phyloP scores from a whole-genome alignment of 345 rosid species.

The Lumnitzera littorea region DNA sequence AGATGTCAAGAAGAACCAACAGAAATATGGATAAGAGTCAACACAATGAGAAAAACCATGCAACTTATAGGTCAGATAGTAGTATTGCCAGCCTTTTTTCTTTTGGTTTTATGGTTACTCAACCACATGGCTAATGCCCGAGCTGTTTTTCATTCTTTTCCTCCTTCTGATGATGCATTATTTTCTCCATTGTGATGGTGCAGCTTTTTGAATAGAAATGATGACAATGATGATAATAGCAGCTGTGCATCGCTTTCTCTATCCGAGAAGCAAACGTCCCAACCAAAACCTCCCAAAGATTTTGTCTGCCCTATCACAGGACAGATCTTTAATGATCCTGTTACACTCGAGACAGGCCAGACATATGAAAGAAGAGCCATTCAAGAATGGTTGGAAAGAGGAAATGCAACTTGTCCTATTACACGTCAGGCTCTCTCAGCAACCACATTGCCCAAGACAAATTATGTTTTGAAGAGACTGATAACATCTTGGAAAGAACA shows the following conservation, averaged over 20 bases:
- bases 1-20: slow-evolving; percentile 17
- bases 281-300: slow-evolving; percentile 53
- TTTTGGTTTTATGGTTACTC: neutral
- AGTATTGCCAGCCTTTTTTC: slow-evolving; percentile 1
- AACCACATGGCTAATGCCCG: neutral
- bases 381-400: slow-evolving; percentile 60
- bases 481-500: slow-evolving; percentile 64
- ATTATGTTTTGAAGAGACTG: slow-evolving; percentile 56
- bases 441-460: slow-evolving; percentile 48
- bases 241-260: slow-evolving; percentile 35
- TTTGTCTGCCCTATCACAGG: slow-evolving; percentile 67
- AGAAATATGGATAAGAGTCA: slow-evolving; percentile 20
- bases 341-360: slow-evolving; percentile 71
- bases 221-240: slow-evolving; percentile 46
- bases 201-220: slow-evolving; percentile 32
- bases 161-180: neutral
- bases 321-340: slow-evolving; percentile 53
- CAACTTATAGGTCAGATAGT: slow-evolving; percentile 20
- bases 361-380: slow-evolving; percentile 68
- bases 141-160: too few relatives aligned
- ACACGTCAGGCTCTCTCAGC: slow-evolving; percentile 46
- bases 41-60: slow-evolving; percentile 21
- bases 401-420: slow-evolving; percentile 55
- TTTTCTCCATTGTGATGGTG: slow-evolving; percentile 3
- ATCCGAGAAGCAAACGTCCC: slow-evolving; percentile 36